phyloP scores from a whole-genome alignment of 2,329 filamentous ascomycete species.

The Aspergillus arachidicola region DNA sequence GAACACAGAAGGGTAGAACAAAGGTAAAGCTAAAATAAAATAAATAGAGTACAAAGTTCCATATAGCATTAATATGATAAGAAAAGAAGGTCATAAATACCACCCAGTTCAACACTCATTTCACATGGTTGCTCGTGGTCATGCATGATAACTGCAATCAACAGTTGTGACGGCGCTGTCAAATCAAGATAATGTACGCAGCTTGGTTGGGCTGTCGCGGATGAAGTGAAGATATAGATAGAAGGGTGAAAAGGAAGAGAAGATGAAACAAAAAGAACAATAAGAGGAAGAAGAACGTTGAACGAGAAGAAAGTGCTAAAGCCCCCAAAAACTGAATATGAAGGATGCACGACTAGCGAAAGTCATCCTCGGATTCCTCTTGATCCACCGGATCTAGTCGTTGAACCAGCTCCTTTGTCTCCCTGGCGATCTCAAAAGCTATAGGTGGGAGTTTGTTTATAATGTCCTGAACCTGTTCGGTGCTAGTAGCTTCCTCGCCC shows the following conservation, averaged over 20 bases:
- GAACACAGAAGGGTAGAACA: slow-evolving; percentile 7
- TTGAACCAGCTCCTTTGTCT: slow-evolving; percentile 73
- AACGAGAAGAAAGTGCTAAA: slow-evolving; percentile 1
- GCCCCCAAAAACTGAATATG: background rate
- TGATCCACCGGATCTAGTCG: slow-evolving; percentile 47
- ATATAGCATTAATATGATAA: background rate
- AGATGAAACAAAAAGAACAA: no score
- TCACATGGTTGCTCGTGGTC: slow-evolving; percentile 31
- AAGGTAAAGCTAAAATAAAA: slow-evolving; percentile 6
- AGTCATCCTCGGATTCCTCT: slow-evolving; percentile 43
- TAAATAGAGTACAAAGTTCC: slow-evolving; percentile 14
- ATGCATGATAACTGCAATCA: slow-evolving; percentile 25
- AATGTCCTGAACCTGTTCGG: slow-evolving; percentile 57
- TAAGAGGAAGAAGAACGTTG: slow-evolving; percentile 1
- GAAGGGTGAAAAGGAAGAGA: slow-evolving; percentile 8
- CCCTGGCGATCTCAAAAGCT: slow-evolving; percentile 82
- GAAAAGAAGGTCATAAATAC: slow-evolving; percentile 22
- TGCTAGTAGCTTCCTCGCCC: slow-evolving; percentile 61
- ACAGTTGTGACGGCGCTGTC: slow-evolving; percentile 11
- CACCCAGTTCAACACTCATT: slow-evolving; percentile 27
- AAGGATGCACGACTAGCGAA: slow-evolving; percentile 29
- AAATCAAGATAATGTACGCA: slow-evolving; percentile 13
- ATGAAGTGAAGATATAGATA: slow-evolving; percentile 10
- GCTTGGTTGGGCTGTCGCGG: background rate
- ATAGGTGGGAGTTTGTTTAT: slow-evolving; percentile 75